Evolutionary conservation across 495 filamentous ascomycete genomes (phyloP).

Genomic region (Choiromyces venosus): DNA sequence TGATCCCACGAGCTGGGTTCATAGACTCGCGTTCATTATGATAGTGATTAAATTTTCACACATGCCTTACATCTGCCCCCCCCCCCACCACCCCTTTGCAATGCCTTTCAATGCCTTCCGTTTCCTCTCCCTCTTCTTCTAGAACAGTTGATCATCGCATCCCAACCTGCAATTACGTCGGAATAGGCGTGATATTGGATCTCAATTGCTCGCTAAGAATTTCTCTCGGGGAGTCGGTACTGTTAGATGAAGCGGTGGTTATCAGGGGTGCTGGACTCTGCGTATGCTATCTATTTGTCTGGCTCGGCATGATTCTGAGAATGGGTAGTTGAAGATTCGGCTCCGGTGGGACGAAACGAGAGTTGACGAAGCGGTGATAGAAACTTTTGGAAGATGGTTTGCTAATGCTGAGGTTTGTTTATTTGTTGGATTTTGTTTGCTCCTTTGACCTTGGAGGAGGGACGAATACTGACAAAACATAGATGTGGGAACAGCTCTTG

Average conservation of each 20-base stretch:
- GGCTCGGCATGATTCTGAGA: neutral
- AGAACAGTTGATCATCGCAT: neutral
- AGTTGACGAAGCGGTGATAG: slow-evolving; percentile 4
- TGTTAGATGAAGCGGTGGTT: slow-evolving; percentile 5
- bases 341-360: slow-evolving; percentile 13
- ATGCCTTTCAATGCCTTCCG: neutral
- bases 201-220: neutral
- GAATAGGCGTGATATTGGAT: neutral
- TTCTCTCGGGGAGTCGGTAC: neutral
- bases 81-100: neutral
- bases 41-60: neutral
- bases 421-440: neutral
- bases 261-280: slow-evolving; percentile 23
- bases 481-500: slow-evolving; percentile 32
- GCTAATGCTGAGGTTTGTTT: slow-evolving; percentile 21
- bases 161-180: neutral
- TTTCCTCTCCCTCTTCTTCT: neutral
- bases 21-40: neutral
- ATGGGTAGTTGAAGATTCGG: slow-evolving; percentile 22
- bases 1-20: neutral
- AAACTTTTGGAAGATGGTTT: slow-evolving; percentile 23
- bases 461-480: neutral
- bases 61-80: neutral
- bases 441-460: neutral
- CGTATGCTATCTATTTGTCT: slow-evolving; percentile 7